Evolutionary conservation across 176 grass and related monocot species (phyloP), one percentile per base, ranked within the genome.

Genomic region (Oryza rufipogon): DNA sequence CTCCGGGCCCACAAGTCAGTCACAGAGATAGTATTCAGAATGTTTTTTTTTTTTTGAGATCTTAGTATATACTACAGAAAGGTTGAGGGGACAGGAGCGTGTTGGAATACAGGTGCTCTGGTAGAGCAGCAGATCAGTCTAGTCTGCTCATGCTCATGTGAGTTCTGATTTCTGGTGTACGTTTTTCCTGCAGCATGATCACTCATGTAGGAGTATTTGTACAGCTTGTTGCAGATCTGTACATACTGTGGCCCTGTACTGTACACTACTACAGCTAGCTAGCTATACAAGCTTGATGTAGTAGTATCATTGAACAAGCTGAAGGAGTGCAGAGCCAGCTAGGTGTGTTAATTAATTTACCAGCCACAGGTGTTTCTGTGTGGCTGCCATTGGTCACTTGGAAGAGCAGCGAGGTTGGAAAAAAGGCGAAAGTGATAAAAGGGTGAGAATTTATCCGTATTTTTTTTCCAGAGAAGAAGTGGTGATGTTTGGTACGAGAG

Each of bases 321-420:
- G 42, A n/a, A 73, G 52, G 17, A 64, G 20, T 13, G 79, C 48
- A 41, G 47, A 89, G 75, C 15, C 81, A 84, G 75, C 86, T 82
- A 82, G 49, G 72, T 9, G 56, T 61, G 22, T 61, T 61, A 76
- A 61, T 61, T 61, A 76, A n/a, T 76, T 81, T 73, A 82, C 79
- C 86, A 83, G 74, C 75, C 45, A 56, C 68, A 48, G 70, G 75
- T 74, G 70, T 80, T 88, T 79, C 61, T 88, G 22, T 67, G 69
- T 68, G 81, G 81, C 69, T 88, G 36, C 60, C 39, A 84, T 88
- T 68, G 87, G 70, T 84, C 87, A 88, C 87, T 88, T 88, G 81
- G 63, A 68, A 80, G 69, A 84, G 87, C 87, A 84, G 87, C 81
- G 14, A 88, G 16, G 74, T 68, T 74, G 26, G 32, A 67, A 33